phyloP scores from a whole-genome alignment of 129 eudicot genomes.

The Dittrichia graveolens region DNA sequence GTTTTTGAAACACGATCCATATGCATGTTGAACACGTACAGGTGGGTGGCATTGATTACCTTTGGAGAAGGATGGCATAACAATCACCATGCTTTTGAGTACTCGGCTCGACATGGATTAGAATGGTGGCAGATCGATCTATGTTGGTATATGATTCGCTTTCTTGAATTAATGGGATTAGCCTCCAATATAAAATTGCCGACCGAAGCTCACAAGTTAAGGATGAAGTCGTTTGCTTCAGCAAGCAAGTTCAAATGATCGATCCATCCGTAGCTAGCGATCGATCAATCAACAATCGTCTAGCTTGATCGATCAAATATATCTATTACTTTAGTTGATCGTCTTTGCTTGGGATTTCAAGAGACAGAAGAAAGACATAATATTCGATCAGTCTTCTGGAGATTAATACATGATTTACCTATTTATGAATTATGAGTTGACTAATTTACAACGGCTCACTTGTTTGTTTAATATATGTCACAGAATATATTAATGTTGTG shows the following conservation, averaged over 20 bases:
- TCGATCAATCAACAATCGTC: not conserved
- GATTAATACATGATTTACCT: too few species aligned
- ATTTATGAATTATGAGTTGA: not conserved
- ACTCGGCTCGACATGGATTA: constrained; percentile 81
- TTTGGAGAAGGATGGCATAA: constrained; percentile 86
- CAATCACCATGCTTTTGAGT: constrained; percentile 80
- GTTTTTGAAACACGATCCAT: not conserved
- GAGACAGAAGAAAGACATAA: not conserved
- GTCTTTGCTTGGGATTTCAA: constrained; percentile 4
- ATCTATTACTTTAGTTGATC: not conserved
- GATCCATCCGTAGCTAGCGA: not conserved
- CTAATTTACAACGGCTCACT: too few species aligned
- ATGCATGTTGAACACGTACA: constrained; percentile 3
- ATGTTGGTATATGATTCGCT: constrained; percentile 68
- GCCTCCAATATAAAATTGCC: constrained; percentile 80
- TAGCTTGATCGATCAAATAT: not conserved
- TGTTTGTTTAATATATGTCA: too few species aligned
- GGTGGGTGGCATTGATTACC: constrained; percentile 71
- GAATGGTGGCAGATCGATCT: constrained; percentile 92
- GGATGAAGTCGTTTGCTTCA: constrained; percentile 32
- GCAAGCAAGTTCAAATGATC: constrained; percentile 10
- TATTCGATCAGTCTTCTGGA: not conserved
- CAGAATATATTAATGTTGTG: too few species aligned
- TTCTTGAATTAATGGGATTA: constrained; percentile 63
- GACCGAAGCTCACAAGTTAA: constrained; percentile 47